These are phyloP conservation scores for Hydnum rufescens DNA, from an alignment of 768 basidiomycete genomes.

Conservation along the genomic window DNA sequence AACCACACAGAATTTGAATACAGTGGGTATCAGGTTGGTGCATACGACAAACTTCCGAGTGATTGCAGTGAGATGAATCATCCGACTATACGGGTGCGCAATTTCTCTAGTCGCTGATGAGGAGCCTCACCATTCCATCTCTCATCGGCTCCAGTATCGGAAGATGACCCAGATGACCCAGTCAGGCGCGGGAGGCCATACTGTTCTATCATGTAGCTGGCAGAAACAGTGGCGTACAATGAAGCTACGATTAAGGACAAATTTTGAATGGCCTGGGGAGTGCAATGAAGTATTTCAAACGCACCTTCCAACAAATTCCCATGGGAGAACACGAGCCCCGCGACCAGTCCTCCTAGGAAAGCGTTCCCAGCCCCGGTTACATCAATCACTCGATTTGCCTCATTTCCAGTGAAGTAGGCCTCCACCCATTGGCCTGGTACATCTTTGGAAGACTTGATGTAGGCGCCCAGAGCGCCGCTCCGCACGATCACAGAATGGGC, in stretches of 20 bases:
- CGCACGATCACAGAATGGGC: conserved; percentile 54
- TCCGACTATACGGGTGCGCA: too few species aligned
- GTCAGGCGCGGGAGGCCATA: conserved; percentile 44
- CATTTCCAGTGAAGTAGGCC: conserved; percentile 44
- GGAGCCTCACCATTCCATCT: conserved; percentile 61
- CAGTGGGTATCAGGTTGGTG: too few species aligned
- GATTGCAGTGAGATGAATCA: too few species aligned
- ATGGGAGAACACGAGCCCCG: conserved; percentile 37
- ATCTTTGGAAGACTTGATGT: conserved; percentile 26
- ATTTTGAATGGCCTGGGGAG: conserved; percentile 9
- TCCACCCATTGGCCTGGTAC: conserved; percentile 39
- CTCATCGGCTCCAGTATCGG: conserved; percentile 13
- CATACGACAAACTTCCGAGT: too few species aligned
- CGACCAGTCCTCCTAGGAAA: conserved; percentile 70
- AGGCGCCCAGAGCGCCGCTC: conserved; percentile 53
- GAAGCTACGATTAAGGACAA: conserved; percentile 26
- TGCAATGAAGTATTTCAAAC: conserved; percentile 9
- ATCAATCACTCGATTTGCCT: conserved; percentile 40
- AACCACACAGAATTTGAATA: too few species aligned
- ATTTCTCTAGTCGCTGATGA: conserved; percentile 8
- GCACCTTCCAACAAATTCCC: conserved; percentile 51
- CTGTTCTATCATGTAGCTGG: conserved; percentile 71
- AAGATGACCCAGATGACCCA: conserved; percentile 12
- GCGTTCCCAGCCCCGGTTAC: conserved; percentile 88
- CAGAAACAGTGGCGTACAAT: conserved; percentile 59